Evolutionary conservation across 2,329 filamentous ascomycete genomes (phyloP).

Genomic region (Pleurostoma richardsiae): DNA sequence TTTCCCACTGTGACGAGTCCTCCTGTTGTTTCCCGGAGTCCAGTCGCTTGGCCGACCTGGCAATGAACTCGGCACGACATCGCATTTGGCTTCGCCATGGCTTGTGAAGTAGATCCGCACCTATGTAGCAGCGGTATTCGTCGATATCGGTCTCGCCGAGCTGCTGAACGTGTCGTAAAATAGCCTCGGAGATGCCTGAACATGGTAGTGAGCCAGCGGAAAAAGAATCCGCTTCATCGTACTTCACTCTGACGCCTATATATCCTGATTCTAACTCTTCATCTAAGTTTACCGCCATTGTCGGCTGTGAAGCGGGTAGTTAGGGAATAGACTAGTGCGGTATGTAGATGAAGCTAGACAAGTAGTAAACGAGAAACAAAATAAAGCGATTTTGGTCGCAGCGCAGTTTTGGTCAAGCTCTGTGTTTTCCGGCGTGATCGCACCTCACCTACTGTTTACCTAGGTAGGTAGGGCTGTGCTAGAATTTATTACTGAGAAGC

Average conservation of each 20-base stretch:
- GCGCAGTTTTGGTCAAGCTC: too few species aligned
- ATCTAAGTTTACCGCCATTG: not conserved
- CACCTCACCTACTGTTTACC: too few species aligned
- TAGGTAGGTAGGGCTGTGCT: too few species aligned
- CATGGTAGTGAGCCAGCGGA: not conserved
- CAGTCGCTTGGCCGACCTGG: not conserved
- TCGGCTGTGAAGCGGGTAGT: not conserved
- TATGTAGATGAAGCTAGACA: too few species aligned
- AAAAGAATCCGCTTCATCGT: not conserved
- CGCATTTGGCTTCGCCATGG: not conserved
- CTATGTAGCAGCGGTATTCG: not conserved
- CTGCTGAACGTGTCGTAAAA: not conserved
- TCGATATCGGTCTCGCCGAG: not conserved
- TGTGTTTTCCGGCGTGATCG: too few species aligned
- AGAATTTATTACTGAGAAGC: too few species aligned
- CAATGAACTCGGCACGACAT: not conserved
- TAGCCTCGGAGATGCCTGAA: not conserved
- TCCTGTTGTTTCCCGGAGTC: not conserved
- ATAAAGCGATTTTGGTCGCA: too few species aligned
- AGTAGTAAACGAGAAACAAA: too few species aligned
- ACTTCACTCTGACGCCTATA: not conserved
- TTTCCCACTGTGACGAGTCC: not conserved
- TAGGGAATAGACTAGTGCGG: not conserved
- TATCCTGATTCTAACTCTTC: not conserved
- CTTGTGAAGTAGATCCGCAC: not conserved